These are phyloP conservation scores for Colletotrichum shisoi DNA, from an alignment of 2,329 filamentous ascomycete species.

Conservation along the genomic window DNA sequence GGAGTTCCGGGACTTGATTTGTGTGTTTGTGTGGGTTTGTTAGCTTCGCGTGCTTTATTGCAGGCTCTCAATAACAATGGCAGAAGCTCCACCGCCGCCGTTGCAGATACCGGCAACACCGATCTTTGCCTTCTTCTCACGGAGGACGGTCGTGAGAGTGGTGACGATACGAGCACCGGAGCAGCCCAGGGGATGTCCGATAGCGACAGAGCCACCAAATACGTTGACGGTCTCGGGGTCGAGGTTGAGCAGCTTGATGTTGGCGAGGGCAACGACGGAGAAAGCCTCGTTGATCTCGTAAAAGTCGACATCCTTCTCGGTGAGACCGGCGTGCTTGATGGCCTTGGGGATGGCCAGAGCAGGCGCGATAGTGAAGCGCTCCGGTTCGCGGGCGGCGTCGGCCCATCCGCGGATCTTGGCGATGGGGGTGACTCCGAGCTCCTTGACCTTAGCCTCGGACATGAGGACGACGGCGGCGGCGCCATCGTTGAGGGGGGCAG, in stretches of 20 bases:
- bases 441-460: constrained; percentile 91
- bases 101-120: constrained; percentile 97
- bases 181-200: constrained; percentile 93
- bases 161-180: constrained; percentile 93
- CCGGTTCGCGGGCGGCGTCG: constrained; percentile 88
- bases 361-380: constrained; percentile 95
- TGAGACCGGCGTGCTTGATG: constrained; percentile 88
- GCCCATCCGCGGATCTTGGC: constrained; percentile 98
- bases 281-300: constrained; percentile 99
- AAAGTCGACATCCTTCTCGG: constrained; percentile 79
- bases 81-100: constrained; percentile 93
- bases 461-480: constrained; percentile 91
- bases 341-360: constrained; percentile 96
- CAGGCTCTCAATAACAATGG: constrained; percentile 84
- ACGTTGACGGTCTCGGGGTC: constrained; percentile 89
- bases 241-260: constrained; percentile 88
- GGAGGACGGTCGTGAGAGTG: constrained; percentile 86
- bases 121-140: constrained; percentile 91
- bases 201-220: constrained; percentile 91
- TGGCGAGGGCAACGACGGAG: constrained; percentile 93
- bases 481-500: constrained; percentile 94
- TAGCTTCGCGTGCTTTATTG: constrained; percentile 52
- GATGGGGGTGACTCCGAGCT: constrained; percentile 87
- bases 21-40: not conserved
- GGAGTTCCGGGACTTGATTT: constrained; percentile 14